These are phyloP conservation scores for Backusella parvicylindrica DNA, from an alignment of 192 early-diverging fungal species.

Conservation along the genomic window DNA sequence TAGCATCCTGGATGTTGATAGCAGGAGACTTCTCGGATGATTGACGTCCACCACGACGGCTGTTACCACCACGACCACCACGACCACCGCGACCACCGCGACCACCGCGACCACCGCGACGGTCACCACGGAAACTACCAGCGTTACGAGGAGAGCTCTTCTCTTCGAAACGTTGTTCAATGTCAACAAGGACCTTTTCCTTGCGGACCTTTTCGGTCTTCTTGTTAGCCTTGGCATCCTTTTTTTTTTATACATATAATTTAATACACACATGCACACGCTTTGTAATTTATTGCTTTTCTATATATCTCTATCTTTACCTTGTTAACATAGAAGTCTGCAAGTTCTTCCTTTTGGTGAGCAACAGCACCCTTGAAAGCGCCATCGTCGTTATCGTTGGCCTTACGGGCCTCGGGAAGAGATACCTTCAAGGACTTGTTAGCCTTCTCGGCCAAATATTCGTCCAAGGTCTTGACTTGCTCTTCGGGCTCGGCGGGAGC, in stretches of 20 bases:
- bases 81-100: not conserved
- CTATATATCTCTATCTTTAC: not conserved
- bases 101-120: conserved; percentile 36
- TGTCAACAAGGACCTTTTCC: conserved; percentile 70
- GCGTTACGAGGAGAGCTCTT: conserved; percentile 54
- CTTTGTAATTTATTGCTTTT: too few species aligned
- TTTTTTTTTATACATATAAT: not conserved
- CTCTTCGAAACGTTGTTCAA: conserved; percentile 81
- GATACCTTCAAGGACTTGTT: conserved; percentile 55
- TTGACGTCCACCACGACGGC: conserved; percentile 25
- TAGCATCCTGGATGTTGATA: conserved; percentile 66
- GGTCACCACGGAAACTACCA: not conserved
- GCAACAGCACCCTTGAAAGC: conserved; percentile 72
- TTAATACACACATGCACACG: too few species aligned
- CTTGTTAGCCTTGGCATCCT: conserved; percentile 18
- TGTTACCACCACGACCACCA: conserved; percentile 26
- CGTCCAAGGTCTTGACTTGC: conserved; percentile 79
- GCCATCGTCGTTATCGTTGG: conserved; percentile 85
- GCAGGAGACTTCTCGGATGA: conserved; percentile 14
- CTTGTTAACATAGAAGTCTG: conserved; percentile 70
- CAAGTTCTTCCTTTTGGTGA: conserved; percentile 69
- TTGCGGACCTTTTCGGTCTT: conserved; percentile 59
- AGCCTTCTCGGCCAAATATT: conserved; percentile 78
- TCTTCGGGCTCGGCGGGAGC: conserved; percentile 74
- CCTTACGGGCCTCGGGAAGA: conserved; percentile 65